Conservation (phyloP, 345 rosid genomes). For the Lepidium didymum region DNA sequence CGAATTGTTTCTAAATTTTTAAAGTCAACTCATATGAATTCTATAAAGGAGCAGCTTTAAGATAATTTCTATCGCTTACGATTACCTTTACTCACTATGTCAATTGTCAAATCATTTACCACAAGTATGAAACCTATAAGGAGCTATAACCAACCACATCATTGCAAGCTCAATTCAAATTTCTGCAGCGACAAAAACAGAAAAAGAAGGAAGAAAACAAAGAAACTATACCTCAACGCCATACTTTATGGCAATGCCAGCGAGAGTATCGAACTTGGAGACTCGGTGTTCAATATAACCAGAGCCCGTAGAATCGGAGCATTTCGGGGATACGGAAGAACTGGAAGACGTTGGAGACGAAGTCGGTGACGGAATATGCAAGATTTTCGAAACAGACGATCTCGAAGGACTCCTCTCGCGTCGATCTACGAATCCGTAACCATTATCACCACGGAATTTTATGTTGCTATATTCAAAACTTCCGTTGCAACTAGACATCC, state of each 20-base stretch:
- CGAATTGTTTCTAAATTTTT: background rate
- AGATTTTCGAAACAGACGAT: slow-evolving; percentile 6
- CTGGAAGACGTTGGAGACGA: slow-evolving; percentile 16
- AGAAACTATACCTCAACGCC: slow-evolving; percentile 70
- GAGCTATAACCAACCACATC: background rate
- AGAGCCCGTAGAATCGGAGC: slow-evolving; percentile 15
- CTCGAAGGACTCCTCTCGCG: slow-evolving; percentile 24
- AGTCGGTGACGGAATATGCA: slow-evolving; percentile 18
- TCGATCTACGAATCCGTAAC: slow-evolving; percentile 15
- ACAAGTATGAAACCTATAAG: background rate
- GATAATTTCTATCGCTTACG: background rate
- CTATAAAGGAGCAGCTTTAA: background rate
- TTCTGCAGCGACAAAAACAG: background rate
- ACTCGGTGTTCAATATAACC: slow-evolving; percentile 60
- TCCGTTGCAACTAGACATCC: slow-evolving; percentile 16
- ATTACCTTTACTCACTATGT: background rate
- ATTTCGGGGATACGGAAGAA: slow-evolving; percentile 19
- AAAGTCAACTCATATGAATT: background rate
- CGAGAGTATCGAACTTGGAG: slow-evolving; percentile 79
- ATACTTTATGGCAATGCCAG: slow-evolving; percentile 87
- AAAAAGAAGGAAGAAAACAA: no score
- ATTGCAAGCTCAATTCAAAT: background rate
- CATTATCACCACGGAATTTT: slow-evolving; percentile 22
- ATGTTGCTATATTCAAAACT: slow-evolving; percentile 15
- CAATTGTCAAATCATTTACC: background rate